Evolutionary conservation across 2,329 filamentous ascomycete genomes (phyloP).

Genomic region (Aspergillus proliferans): DNA sequence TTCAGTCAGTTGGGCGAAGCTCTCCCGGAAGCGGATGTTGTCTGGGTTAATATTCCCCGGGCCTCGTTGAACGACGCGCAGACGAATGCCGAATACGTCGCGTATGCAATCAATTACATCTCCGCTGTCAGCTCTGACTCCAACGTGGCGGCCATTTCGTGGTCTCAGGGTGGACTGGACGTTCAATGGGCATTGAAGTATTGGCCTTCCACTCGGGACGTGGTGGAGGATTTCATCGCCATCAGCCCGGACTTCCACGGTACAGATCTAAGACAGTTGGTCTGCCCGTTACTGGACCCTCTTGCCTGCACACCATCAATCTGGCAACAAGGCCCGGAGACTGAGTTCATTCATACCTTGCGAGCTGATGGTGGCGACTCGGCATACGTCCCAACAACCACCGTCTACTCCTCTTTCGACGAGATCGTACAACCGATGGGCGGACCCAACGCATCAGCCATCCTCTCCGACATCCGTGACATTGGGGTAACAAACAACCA

Average conservation of each 20-base stretch:
- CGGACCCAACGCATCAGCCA: slow-evolving; percentile 44
- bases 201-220: slow-evolving; percentile 46
- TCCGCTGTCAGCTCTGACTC: slow-evolving; percentile 30
- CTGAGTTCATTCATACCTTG: slow-evolving; percentile 24
- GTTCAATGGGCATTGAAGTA: slow-evolving; percentile 55
- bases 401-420: slow-evolving; percentile 46
- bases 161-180: slow-evolving; percentile 52
- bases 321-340: slow-evolving; percentile 34
- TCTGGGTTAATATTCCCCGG: slow-evolving; percentile 52
- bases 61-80: slow-evolving; percentile 46
- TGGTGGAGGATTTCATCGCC: slow-evolving; percentile 47
- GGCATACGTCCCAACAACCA: slow-evolving; percentile 52
- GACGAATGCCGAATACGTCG: slow-evolving; percentile 49
- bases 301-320: slow-evolving; percentile 34
- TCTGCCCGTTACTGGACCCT: slow-evolving; percentile 19
- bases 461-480: slow-evolving; percentile 30
- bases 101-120: slow-evolving; percentile 55
- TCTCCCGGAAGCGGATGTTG: slow-evolving; percentile 41
- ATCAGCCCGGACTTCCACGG: slow-evolving; percentile 51
- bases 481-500: slow-evolving; percentile 49
- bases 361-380: slow-evolving; percentile 43
- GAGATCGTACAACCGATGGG: slow-evolving; percentile 49
- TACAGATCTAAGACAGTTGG: slow-evolving; percentile 34
- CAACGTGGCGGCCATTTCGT: slow-evolving; percentile 44
- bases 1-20: slow-evolving; percentile 45